These are phyloP conservation scores for Cordyceps tenuipes DNA, from an alignment of 2,329 filamentous ascomycete genomes.

Conservation along the genomic window DNA sequence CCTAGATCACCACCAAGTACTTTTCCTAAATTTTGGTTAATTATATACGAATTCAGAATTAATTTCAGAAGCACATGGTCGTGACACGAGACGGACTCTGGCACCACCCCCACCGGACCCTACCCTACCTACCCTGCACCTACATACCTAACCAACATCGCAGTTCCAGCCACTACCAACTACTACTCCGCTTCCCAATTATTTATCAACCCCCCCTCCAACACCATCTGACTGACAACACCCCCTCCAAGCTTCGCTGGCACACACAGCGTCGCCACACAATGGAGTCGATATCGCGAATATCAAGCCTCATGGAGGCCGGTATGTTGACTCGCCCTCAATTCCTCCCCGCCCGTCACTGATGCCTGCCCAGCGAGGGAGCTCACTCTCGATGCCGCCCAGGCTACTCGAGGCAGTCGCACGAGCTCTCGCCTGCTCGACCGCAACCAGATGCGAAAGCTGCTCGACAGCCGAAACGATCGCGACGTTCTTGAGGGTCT, in stretches of 20 bases:
- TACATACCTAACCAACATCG: not conserved
- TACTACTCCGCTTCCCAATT: constrained; percentile 1
- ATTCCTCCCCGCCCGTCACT: constrained; percentile 12
- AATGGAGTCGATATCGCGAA: constrained; percentile 95
- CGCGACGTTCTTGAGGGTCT: constrained; percentile 88
- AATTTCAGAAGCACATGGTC: not conserved
- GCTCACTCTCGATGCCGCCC: constrained; percentile 92
- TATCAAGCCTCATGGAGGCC: constrained; percentile 90
- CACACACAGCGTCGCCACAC: constrained; percentile 10
- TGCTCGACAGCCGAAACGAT: constrained; percentile 89
- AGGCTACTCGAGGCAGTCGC: constrained; percentile 65
- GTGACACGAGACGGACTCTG: not conserved
- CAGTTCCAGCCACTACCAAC: no score
- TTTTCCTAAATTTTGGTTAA: no score
- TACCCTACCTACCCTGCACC: no score
- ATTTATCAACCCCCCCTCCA: not conserved
- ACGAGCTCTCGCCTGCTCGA: constrained; percentile 59
- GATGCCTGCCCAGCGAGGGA: constrained; percentile 62
- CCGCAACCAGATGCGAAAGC: constrained; percentile 81
- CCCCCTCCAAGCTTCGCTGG: not conserved
- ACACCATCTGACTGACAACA: not conserved
- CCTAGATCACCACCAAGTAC: no score
- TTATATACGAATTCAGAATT: not conserved
- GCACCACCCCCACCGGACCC: not conserved
- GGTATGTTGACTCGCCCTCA: constrained; percentile 47